These are phyloP conservation scores for Malassezia equina DNA, from an alignment of 1,284 basidiomycete genomes.

Conservation along the genomic window DNA sequence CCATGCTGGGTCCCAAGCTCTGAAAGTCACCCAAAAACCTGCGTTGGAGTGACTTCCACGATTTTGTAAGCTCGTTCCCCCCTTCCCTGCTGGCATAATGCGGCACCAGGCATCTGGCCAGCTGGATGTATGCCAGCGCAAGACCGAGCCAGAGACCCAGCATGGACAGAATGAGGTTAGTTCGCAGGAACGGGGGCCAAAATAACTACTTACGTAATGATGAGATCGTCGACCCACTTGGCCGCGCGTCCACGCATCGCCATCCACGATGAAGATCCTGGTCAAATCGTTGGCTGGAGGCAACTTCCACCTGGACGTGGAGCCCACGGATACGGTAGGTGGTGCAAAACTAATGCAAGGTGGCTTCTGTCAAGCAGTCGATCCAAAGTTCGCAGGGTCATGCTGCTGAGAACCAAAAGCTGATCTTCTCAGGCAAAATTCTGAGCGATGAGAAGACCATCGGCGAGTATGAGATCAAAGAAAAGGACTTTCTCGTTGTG, in stretches of 20 bases:
- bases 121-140: neutral
- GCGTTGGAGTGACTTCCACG: neutral
- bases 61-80: neutral
- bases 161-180: neutral
- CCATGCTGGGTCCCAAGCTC: neutral
- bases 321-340: conserved; percentile 35
- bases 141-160: neutral
- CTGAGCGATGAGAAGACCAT: conserved; percentile 79
- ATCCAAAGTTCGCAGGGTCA: conserved; percentile 70
- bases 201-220: neutral
- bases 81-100: neutral
- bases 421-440: conserved; percentile 95
- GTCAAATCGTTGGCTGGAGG: conserved; percentile 44
- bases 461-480: conserved; percentile 81
- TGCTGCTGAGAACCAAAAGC: conserved; percentile 67
- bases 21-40: neutral
- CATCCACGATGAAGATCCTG: conserved; percentile 37
- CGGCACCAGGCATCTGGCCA: neutral
- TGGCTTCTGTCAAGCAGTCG: conserved; percentile 73
- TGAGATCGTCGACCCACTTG: neutral
- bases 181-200: neutral
- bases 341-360: conserved; percentile 11
- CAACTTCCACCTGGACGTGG: conserved; percentile 44
- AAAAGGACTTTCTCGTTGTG: conserved; percentile 96
- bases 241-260: neutral